Percentiles rank a stretch among this genome's conserved stretches.
Evolutionary conservation across 164 flowering plant species (phyloP).

Genomic region (Aristolochia contorta): DNA sequence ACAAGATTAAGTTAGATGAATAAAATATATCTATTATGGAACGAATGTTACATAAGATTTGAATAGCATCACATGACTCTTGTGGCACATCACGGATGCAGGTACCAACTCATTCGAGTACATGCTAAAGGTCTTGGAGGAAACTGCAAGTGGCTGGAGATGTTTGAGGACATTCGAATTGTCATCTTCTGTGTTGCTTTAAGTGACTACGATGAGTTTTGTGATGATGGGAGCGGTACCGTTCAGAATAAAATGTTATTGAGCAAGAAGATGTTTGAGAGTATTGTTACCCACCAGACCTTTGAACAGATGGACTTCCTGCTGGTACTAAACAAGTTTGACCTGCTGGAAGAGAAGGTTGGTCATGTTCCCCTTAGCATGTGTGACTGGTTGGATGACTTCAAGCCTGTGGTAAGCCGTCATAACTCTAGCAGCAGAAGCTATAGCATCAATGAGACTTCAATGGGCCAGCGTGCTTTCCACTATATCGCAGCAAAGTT

Average conservation of each 20-base stretch:
- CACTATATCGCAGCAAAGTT: constrained; percentile 84
- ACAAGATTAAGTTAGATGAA: no score
- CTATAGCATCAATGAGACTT: constrained; percentile 31
- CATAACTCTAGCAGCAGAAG: constrained; percentile 23
- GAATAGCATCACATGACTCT: neutral
- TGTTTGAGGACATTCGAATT: constrained; percentile 90
- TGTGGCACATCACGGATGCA: constrained; percentile 14
- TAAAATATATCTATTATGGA: no score
- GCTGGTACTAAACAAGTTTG: constrained; percentile 71
- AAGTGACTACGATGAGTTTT: constrained; percentile 66
- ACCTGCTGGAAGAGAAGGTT: constrained; percentile 65
- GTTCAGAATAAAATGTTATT: constrained; percentile 62
- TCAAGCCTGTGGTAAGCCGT: constrained; percentile 59
- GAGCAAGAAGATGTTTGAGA: constrained; percentile 65
- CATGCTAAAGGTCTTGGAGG: constrained; percentile 73
- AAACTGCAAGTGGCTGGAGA: constrained; percentile 93
- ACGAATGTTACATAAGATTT: no score
- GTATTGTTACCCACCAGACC: constrained; percentile 70
- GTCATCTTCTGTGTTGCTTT: constrained; percentile 74
- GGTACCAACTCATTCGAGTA: constrained; percentile 81
- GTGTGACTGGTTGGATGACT: constrained; percentile 90
- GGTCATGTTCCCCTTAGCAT: constrained; percentile 44
- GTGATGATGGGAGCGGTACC: constrained; percentile 38
- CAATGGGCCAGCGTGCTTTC: constrained; percentile 61
- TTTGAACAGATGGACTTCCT: constrained; percentile 75